phyloP scores from a whole-genome alignment of 352 stramenopile species.

The Globisporangium uncinulatum region DNA sequence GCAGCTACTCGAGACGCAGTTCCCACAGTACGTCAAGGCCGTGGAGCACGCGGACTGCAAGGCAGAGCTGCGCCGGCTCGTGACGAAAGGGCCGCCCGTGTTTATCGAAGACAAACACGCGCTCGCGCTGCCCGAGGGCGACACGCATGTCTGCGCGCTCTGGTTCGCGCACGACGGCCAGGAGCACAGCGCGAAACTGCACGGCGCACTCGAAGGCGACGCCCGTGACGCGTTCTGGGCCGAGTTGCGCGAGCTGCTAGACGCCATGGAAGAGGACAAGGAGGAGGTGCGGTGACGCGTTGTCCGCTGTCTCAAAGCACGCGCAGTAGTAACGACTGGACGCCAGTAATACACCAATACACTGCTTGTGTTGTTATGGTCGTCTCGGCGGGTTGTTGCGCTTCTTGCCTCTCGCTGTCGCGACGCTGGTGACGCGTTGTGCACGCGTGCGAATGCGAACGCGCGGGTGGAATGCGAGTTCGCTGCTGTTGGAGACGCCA shows the following conservation, averaged over 20 bases:
- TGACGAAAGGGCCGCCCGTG: conserved; percentile 88
- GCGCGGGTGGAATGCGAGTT: conserved; percentile 10
- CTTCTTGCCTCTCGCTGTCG: too few species aligned
- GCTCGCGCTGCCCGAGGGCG: conserved; percentile 80
- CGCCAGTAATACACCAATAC: neutral
- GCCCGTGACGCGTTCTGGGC: conserved; percentile 72
- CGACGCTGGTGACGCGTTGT: neutral
- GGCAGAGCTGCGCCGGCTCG: conserved; percentile 89
- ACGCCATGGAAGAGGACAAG: conserved; percentile 79
- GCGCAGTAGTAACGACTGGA: too few species aligned
- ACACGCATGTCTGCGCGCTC: conserved; percentile 86
- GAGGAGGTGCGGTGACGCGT: conserved; percentile 49
- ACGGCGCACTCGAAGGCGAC: conserved; percentile 84
- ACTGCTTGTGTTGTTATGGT: neutral
- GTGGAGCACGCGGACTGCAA: conserved; percentile 94
- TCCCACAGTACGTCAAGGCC: conserved; percentile 90
- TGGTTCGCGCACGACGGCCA: conserved; percentile 85
- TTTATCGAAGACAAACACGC: conserved; percentile 91
- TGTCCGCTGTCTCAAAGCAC: too few species aligned
- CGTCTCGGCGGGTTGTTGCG: neutral
- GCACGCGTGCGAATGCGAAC: neutral
- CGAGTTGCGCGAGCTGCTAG: conserved; percentile 61
- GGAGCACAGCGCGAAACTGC: conserved; percentile 84
- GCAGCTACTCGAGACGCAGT: conserved; percentile 88
- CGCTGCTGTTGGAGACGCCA: conserved; percentile 12